phyloP scores from a whole-genome alignment of 805 yeast genomes.

The Candida boidinii region DNA sequence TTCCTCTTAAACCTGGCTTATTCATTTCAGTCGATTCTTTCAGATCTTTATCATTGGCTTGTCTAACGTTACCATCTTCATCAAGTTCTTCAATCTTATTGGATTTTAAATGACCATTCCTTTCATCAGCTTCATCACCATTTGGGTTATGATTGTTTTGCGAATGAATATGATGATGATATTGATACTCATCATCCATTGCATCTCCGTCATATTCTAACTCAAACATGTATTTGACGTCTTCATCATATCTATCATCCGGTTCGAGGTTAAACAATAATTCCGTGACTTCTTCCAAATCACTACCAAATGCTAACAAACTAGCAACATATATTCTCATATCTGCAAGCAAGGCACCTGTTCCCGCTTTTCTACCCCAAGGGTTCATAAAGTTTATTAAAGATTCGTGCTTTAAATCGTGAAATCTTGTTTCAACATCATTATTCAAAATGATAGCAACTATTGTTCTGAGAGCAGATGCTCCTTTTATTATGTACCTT shows the following conservation, averaged over 20 bases:
- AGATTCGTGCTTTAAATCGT: constrained; percentile 54
- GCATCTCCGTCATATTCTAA: constrained; percentile 20
- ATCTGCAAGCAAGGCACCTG: constrained; percentile 53
- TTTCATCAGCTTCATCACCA: constrained; percentile 15
- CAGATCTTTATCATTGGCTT: too few species aligned
- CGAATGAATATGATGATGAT: constrained; percentile 5
- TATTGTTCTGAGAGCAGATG: constrained; percentile 54
- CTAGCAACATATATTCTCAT: constrained; percentile 51
- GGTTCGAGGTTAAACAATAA: constrained; percentile 45
- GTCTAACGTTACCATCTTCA: constrained; percentile 10
- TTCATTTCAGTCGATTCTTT: too few species aligned
- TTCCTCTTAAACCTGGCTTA: too few species aligned
- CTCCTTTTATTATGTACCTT: constrained; percentile 47
- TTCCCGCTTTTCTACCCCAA: constrained; percentile 50
- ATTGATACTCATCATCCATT: constrained; percentile 14
- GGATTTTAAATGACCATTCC: constrained; percentile 12
- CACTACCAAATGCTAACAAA: constrained; percentile 39
- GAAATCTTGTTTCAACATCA: constrained; percentile 30
- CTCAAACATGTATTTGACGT: constrained; percentile 29
- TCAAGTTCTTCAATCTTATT: constrained; percentile 14
- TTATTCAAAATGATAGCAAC: constrained; percentile 54
- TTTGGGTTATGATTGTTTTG: not conserved
- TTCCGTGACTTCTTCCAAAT: constrained; percentile 41
- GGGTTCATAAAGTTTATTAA: constrained; percentile 58
- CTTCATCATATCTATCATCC: constrained; percentile 64